These are phyloP conservation scores for Ciborinia camelliae DNA, from an alignment of 2,329 filamentous ascomycete species.

Conservation along the genomic window DNA sequence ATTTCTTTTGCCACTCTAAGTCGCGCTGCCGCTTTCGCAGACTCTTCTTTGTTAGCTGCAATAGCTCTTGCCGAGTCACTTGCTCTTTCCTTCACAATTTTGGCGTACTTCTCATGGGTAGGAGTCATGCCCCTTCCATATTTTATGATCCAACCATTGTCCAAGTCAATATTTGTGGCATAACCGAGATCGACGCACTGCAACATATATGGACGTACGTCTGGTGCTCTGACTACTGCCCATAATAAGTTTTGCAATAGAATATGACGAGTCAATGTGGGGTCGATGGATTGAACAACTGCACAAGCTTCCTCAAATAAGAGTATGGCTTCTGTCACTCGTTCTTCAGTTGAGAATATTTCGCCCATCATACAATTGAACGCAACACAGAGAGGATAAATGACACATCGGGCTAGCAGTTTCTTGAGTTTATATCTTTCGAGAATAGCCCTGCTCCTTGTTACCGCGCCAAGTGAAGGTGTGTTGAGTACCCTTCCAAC, in stretches of 20 bases:
- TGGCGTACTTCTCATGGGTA: background rate
- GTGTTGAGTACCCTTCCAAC: background rate
- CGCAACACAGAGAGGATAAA: slow-evolving; percentile 9
- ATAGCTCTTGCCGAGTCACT: background rate
- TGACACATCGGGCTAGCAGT: background rate
- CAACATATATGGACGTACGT: background rate
- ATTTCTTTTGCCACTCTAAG: background rate
- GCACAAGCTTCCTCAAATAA: slow-evolving; percentile 9
- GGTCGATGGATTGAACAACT: background rate
- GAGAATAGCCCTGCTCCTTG: background rate
- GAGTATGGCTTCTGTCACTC: background rate
- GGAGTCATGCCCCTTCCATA: background rate
- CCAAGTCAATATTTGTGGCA: slow-evolving; percentile 5
- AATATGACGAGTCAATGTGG: background rate
- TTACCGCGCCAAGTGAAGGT: background rate
- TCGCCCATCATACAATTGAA: slow-evolving; percentile 11
- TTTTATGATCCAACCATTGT: slow-evolving; percentile 13
- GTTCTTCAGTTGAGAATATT: slow-evolving; percentile 12
- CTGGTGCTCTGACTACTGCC: background rate
- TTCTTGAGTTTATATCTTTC: slow-evolving; percentile 8
- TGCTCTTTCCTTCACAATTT: slow-evolving; percentile 2
- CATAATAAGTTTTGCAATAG: slow-evolving; percentile 5
- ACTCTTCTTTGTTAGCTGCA: background rate
- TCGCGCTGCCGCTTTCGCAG: background rate
- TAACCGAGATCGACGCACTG: background rate